Evolutionary conservation across 164 flowering plant species (phyloP), one percentile per base, ranked within the genome.

Genomic region (Nelumbo lutea): DNA sequence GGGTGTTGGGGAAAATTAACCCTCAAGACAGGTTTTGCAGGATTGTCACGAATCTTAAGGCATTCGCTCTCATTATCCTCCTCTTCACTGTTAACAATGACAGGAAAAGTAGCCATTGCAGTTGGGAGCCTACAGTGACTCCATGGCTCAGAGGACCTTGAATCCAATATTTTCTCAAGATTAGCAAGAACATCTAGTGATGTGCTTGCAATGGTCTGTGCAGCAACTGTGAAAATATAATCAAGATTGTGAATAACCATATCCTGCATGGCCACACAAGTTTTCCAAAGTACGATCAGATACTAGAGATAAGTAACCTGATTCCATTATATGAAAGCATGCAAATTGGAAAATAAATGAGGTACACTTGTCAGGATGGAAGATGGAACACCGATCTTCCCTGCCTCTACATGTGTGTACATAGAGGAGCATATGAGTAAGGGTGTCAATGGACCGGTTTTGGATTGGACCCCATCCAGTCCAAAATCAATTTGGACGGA

Each of bases 61-160:
- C 59, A 55, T 64, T 88, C 96, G 59, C 59, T 73, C 50, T 87
- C 88, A 46, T 79, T 74, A 67, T 85, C 85, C 70, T 92, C 97
- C 75, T 85, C 98, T 73, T 90, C 99, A 79, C 91, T 88, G 64
- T 86, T 64, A 56, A 93, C 77, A 57, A 90, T 70, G 8, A 79
- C 96, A 52, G 99, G 99, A 69, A 85, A 86, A 45, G 93, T 87
- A 64, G 99, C 97, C 11, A 98, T 93, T 27, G 91, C 87, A 38
- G 93, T 90, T 51, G 99, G 98, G 40, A 96, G 93, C 38, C 88
- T 83, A 60, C 95, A 90, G 60, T 73, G 78, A 78, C 98, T 85
- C 99, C 99, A 96, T 14, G 93, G 75, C 73, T 96, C 97, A 64
- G 97, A 85, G 61, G 98, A 96, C 70, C 83, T 89, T 59, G 61